phyloP scores from a whole-genome alignment of 495 filamentous ascomycete species.

The Penicillium parvum region DNA sequence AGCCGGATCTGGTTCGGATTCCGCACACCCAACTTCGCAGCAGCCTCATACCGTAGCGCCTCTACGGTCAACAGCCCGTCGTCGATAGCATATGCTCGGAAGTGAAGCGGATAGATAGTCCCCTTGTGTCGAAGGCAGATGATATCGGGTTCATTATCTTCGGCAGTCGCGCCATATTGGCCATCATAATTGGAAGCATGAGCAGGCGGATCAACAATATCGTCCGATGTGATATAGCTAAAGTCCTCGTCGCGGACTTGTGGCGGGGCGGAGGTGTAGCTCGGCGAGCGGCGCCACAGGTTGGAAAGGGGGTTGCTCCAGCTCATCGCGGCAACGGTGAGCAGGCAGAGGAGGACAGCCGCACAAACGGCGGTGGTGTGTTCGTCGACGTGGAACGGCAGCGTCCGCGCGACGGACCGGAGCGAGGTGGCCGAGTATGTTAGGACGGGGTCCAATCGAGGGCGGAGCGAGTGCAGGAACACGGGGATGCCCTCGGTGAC shows the following conservation, averaged over 20 bases:
- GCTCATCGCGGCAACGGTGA: slow-evolving; percentile 54
- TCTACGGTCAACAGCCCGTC: slow-evolving; percentile 68
- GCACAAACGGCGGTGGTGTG: slow-evolving; percentile 16
- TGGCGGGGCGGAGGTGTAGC: slow-evolving; percentile 40
- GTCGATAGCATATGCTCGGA: slow-evolving; percentile 76
- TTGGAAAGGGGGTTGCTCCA: slow-evolving; percentile 54
- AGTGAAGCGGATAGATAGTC: slow-evolving; percentile 69
- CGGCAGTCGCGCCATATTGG: slow-evolving; percentile 27
- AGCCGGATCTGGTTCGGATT: slow-evolving; percentile 63
- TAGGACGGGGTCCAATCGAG: slow-evolving; percentile 32
- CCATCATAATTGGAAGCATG: slow-evolving; percentile 16
- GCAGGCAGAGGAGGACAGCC: slow-evolving; percentile 43
- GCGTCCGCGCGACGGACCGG: slow-evolving; percentile 24
- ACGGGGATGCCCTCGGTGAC: slow-evolving; percentile 52
- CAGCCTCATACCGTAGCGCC: slow-evolving; percentile 61
- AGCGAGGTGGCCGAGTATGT: slow-evolving; percentile 40
- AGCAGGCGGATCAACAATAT: slow-evolving; percentile 45
- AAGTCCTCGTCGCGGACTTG: slow-evolving; percentile 74
- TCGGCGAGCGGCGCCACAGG: slow-evolving; percentile 51
- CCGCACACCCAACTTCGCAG: slow-evolving; percentile 55
- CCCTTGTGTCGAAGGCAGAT: slow-evolving; percentile 69
- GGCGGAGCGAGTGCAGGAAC: slow-evolving; percentile 39
- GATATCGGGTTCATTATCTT: slow-evolving; percentile 64
- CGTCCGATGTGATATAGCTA: slow-evolving; percentile 73
- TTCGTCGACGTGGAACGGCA: slow-evolving; percentile 26